Evolutionary conservation across 2,329 filamentous ascomycete genomes (phyloP).

Genomic region (Graphilbum sp.): DNA sequence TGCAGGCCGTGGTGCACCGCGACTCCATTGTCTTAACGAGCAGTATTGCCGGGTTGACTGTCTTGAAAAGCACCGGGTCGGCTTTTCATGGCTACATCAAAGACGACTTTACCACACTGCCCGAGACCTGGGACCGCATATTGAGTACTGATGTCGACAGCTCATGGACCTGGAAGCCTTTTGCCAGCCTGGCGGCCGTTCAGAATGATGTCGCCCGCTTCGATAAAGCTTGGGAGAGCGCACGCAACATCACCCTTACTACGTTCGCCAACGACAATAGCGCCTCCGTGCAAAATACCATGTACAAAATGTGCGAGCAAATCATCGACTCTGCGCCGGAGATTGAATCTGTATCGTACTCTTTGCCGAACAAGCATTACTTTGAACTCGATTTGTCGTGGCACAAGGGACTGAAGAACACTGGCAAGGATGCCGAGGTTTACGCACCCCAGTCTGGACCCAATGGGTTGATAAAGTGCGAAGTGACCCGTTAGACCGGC

Average conservation of each 20-base stretch:
- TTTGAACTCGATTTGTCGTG: slow-evolving; percentile 95
- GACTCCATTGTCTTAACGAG: slow-evolving; percentile 62
- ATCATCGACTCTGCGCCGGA: slow-evolving; percentile 64
- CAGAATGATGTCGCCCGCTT: slow-evolving; percentile 49
- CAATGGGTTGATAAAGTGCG: slow-evolving; percentile 91
- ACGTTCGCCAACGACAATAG: slow-evolving; percentile 82
- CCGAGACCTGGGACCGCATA: slow-evolving; percentile 88
- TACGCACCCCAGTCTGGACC: slow-evolving; percentile 86
- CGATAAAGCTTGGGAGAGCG: slow-evolving; percentile 60
- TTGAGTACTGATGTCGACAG: slow-evolving; percentile 85
- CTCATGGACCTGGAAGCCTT: slow-evolving; percentile 69
- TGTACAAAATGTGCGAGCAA: slow-evolving; percentile 95
- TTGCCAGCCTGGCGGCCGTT: slow-evolving; percentile 51
- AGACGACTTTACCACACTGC: slow-evolving; percentile 83
- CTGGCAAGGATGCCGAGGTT: slow-evolving; percentile 86
- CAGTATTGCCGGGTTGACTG: slow-evolving; percentile 64
- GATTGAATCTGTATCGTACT: slow-evolving; percentile 60
- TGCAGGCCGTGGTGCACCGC: slow-evolving; percentile 54
- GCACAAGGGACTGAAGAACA: slow-evolving; percentile 93
- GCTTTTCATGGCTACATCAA: slow-evolving; percentile 89
- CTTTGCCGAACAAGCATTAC: slow-evolving; percentile 95
- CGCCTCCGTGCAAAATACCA: slow-evolving; percentile 87
- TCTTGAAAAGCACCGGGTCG: slow-evolving; percentile 92
- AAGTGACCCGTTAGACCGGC: slow-evolving; percentile 43
- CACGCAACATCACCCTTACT: slow-evolving; percentile 75